These are phyloP conservation scores for Groenewaldozyma tartarivorans DNA, from an alignment of 805 yeast species.

Conservation along the genomic window DNA sequence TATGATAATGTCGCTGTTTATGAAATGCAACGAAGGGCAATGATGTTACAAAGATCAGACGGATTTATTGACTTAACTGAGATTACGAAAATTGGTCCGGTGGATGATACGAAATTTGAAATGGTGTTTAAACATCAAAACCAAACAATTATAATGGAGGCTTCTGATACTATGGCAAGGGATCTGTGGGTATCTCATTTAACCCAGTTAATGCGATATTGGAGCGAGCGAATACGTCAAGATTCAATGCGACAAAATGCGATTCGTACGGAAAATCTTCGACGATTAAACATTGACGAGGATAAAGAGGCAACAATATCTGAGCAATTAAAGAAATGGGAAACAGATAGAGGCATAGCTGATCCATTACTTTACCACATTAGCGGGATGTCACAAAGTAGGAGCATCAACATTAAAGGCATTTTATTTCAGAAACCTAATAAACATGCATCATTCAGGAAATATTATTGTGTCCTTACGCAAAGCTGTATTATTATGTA, in stretches of 20 bases:
- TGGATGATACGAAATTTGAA: constrained; percentile 41
- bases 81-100: constrained; percentile 32
- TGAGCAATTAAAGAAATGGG: constrained; percentile 42
- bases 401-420: constrained; percentile 57
- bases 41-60: constrained; percentile 46
- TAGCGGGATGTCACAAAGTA: constrained; percentile 48
- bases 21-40: constrained; percentile 55
- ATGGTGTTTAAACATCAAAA: constrained; percentile 31
- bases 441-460: constrained; percentile 57
- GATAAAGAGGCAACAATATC: constrained; percentile 45
- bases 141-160: constrained; percentile 39
- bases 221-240: constrained; percentile 42
- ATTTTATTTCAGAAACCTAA: constrained; percentile 57
- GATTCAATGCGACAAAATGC: constrained; percentile 32
- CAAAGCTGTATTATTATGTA: constrained; percentile 63
- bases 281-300: constrained; percentile 42
- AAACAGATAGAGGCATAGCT: constrained; percentile 41
- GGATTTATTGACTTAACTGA: constrained; percentile 52
- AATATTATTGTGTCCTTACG: constrained; percentile 52
- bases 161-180: constrained; percentile 40
- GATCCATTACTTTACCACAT: constrained; percentile 47
- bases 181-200: constrained; percentile 61
- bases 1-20: constrained; percentile 51
- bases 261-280: constrained; percentile 38
- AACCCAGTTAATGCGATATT: constrained; percentile 38